Percentiles rank a stretch among this genome's conserved stretches.
These are phyloP conservation scores for Monosporascus cannonballus DNA, from an alignment of 2,329 filamentous ascomycete genomes.

Conservation along the genomic window DNA sequence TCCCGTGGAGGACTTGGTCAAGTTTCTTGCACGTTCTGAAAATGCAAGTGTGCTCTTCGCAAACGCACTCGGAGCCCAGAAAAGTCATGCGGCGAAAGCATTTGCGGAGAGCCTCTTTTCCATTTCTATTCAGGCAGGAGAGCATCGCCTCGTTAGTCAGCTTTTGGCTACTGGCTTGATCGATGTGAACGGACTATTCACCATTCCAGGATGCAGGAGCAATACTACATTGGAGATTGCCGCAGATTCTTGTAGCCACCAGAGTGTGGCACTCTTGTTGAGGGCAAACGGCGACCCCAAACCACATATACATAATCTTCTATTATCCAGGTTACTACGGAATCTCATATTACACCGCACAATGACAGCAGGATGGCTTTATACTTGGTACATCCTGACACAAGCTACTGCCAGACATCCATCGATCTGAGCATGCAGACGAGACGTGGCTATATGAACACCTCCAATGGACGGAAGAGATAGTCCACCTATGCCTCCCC, in stretches of 20 bases:
- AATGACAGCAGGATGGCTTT: not conserved
- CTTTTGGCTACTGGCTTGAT: not conserved
- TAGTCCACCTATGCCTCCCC: not conserved
- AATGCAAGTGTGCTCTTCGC: not conserved
- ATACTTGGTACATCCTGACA: not conserved
- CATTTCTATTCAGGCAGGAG: not conserved
- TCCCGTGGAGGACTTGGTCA: not conserved
- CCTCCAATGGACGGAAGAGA: not conserved
- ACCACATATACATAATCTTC: no score
- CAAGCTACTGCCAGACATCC: no score
- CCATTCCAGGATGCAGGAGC: not conserved
- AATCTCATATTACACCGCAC: not conserved
- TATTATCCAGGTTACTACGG: no score
- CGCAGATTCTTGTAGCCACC: not conserved
- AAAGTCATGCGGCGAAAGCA: not conserved
- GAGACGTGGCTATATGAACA: not conserved
- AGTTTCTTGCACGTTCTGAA: not conserved
- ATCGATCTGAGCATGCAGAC: no score
- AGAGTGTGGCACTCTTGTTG: not conserved
- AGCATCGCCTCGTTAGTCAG: not conserved
- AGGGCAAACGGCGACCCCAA: not conserved
- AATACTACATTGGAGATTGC: not conserved
- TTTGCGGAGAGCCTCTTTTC: not conserved
- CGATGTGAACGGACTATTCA: not conserved
- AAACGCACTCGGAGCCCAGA: not conserved